phyloP scores from a whole-genome alignment of 1,284 basidiomycete genomes.

The Cutaneotrichosporon curvatum region DNA sequence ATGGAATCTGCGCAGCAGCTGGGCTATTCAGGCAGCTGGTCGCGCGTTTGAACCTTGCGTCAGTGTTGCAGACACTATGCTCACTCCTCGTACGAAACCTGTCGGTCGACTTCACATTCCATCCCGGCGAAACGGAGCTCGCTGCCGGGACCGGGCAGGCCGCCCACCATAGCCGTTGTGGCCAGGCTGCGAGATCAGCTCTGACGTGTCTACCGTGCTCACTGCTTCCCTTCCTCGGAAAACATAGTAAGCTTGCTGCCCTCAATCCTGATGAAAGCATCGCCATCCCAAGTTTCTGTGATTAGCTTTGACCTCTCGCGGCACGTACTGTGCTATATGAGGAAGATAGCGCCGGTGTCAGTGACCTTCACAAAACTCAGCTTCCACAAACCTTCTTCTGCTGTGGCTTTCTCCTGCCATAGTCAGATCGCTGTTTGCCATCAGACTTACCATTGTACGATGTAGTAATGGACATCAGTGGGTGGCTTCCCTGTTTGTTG shows the following conservation, averaged over 20 bases:
- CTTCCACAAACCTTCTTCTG: slow-evolving; percentile 35
- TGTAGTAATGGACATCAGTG: slow-evolving; percentile 25
- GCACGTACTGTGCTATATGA: slow-evolving; percentile 38
- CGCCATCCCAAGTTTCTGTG: slow-evolving; percentile 47
- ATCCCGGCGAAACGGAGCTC: slow-evolving; percentile 59
- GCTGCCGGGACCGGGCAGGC: slow-evolving; percentile 20
- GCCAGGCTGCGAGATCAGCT: slow-evolving; percentile 23
- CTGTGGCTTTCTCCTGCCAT: slow-evolving; percentile 42
- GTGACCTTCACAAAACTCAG: slow-evolving; percentile 1
- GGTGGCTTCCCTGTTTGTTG: background rate
- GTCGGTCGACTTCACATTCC: slow-evolving; percentile 51
- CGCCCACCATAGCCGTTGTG: slow-evolving; percentile 22
- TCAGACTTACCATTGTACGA: slow-evolving; percentile 43
- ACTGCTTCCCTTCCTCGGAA: slow-evolving; percentile 47
- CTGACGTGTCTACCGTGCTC: slow-evolving; percentile 5
- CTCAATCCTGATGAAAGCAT: slow-evolving; percentile 54
- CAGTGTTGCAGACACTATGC: slow-evolving; percentile 8
- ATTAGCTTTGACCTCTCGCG: background rate
- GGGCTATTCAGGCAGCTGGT: slow-evolving; percentile 28
- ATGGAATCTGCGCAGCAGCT: slow-evolving; percentile 2
- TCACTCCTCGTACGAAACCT: slow-evolving; percentile 28
- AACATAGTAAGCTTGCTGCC: slow-evolving; percentile 48
- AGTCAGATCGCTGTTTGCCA: slow-evolving; percentile 10
- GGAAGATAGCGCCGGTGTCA: background rate
- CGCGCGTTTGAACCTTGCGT: slow-evolving; percentile 23